These are phyloP conservation scores for Corymbia citriodora DNA, from an alignment of 441 rosid genomes.

Conservation along the genomic window DNA sequence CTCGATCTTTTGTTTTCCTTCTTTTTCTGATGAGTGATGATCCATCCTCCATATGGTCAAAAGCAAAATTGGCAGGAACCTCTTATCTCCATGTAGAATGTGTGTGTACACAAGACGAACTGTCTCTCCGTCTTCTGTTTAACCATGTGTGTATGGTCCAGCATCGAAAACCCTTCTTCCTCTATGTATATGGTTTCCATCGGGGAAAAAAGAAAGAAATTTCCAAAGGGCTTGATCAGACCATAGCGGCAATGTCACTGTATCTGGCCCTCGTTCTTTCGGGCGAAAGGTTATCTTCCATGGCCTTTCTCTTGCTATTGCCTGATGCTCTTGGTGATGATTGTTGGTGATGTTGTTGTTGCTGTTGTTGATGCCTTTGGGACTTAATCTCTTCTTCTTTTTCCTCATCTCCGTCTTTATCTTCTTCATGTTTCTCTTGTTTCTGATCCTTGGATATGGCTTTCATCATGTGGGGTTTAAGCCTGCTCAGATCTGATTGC, in stretches of 20 bases:
- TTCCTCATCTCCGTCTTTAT: slow-evolving; percentile 5
- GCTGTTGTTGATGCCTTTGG: not conserved
- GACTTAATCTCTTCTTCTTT: slow-evolving; percentile 12
- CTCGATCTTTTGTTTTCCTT: not conserved
- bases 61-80: not conserved
- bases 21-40: not conserved
- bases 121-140: not conserved
- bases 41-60: not conserved
- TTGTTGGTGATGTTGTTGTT: slow-evolving; percentile 7
- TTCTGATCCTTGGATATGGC: slow-evolving; percentile 36
- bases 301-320: slow-evolving; percentile 56
- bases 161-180: not conserved
- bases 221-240: slow-evolving; percentile 12
- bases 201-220: not conserved
- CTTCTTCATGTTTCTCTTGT: slow-evolving; percentile 3
- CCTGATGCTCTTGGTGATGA: not conserved
- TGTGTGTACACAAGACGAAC: not conserved
- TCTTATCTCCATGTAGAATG: not conserved
- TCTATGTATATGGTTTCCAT: not conserved
- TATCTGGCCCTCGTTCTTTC: slow-evolving; percentile 61
- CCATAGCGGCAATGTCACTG: slow-evolving; percentile 38
- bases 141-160: not conserved
- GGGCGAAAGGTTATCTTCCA: slow-evolving; percentile 56
- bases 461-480: slow-evolving; percentile 48
- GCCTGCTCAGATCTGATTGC: slow-evolving; percentile 41